Evolutionary conservation across 2,329 filamentous ascomycete genomes (phyloP), one percentile per base, ranked within the genome.

Genomic region (Cladosporium colombiae): DNA sequence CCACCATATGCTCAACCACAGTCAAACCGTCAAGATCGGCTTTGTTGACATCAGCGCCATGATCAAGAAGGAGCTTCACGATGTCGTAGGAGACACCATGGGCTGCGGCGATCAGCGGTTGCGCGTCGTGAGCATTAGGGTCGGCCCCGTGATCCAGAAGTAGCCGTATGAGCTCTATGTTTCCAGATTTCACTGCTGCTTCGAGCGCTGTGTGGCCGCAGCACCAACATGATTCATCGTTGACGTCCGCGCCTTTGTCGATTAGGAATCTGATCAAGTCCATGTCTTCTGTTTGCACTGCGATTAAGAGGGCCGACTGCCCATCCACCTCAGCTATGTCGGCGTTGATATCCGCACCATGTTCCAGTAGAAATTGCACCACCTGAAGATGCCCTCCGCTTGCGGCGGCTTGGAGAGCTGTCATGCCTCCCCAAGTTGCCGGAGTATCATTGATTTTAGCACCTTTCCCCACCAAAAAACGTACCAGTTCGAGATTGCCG

Each of bases 41-140:
- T 61, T 13, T 33, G 16, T 61, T 61, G 21, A 61, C 37, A 61
- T 49, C 25, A 33, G 58, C 58, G 25, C 58, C 58, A 7, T 49
- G 37, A 25, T 61, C 58, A 46, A 61, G 58, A 46, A 61, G 58
- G 37, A 61, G 37, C 44, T 61, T 61, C 27, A 61, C n/a, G 29
- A 49, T 57, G 55, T 35, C 31, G 21, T 37, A 40, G n/a, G 31
- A 57, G n/a, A 2, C 33, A 23, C 2, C 18, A 1, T 1, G n/a
- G 27, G n/a, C 31, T 57, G n/a, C 55, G 18, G 7, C 18, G 18
- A 25, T 14, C 21, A 57, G 33, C 6, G 55, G 31, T 16, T 25
- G 1, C 18, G 29, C 29, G 5, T 57, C 33, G 18, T 25, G 5
- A 21, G 18, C 16, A 46, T 46, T 46, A 40, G 55, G 55, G 40